These are phyloP conservation scores for Yamadazyma sp. DNA, from an alignment of 1,139 yeast species.

Conservation along the genomic window DNA sequence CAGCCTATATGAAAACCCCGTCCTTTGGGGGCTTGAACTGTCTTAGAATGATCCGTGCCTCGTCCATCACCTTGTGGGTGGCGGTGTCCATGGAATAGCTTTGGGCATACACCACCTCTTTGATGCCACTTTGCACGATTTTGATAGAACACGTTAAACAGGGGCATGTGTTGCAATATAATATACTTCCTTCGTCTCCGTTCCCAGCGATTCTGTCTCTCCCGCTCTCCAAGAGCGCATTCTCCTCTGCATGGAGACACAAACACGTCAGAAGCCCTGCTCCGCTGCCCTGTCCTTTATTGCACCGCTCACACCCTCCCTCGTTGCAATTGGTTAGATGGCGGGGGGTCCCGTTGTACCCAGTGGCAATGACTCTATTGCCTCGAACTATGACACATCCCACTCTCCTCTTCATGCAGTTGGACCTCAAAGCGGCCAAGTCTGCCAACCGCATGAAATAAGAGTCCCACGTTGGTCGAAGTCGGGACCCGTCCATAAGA, in stretches of 20 bases:
- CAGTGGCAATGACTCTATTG: slow-evolving; percentile 87
- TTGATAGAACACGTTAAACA: slow-evolving; percentile 94
- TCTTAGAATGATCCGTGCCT: slow-evolving; percentile 72
- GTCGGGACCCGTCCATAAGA: slow-evolving; percentile 56
- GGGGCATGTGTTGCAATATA: slow-evolving; percentile 97
- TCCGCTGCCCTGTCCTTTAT: slow-evolving; percentile 65
- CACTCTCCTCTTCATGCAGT: slow-evolving; percentile 95
- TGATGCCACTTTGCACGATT: slow-evolving; percentile 88
- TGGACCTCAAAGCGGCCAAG: slow-evolving; percentile 86
- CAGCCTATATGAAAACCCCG: slow-evolving; percentile 39
- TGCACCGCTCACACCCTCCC: slow-evolving; percentile 93
- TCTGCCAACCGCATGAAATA: slow-evolving; percentile 93
- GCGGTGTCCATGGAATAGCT: slow-evolving; percentile 86
- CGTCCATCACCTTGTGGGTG: slow-evolving; percentile 67
- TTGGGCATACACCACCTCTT: slow-evolving; percentile 92
- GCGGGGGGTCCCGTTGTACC: slow-evolving; percentile 96
- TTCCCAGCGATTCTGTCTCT: slow-evolving; percentile 62
- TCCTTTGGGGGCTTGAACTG: slow-evolving; percentile 68
- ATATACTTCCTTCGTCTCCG: slow-evolving; percentile 45
- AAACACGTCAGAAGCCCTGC: slow-evolving; percentile 72
- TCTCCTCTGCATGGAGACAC: slow-evolving; percentile 96
- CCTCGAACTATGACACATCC: slow-evolving; percentile 94
- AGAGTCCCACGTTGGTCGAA: slow-evolving; percentile 94
- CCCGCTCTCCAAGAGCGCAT: slow-evolving; percentile 92
- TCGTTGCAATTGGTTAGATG: slow-evolving; percentile 85